Evolutionary conservation across 371 early-diverging fungal genomes (phyloP).

Genomic region (Circinella minor): DNA sequence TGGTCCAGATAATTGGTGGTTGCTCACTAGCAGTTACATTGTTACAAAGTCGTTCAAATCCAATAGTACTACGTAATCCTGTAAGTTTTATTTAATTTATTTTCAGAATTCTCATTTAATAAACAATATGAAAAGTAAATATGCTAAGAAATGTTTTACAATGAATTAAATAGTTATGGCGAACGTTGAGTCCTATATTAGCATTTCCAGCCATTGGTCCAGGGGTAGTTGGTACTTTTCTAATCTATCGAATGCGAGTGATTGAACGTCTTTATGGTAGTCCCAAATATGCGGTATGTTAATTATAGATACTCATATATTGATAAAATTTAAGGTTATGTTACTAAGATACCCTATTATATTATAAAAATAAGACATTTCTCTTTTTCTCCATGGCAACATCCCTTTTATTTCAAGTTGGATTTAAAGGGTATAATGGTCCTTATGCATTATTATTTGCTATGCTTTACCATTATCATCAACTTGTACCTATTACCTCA

Average conservation of each 20-base stretch:
- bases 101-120: neutral
- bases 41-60: conserved; percentile 31
- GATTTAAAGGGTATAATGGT: conserved; percentile 24
- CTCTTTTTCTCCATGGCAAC: conserved; percentile 52
- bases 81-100: neutral
- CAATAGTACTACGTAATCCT: conserved; percentile 6
- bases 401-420: conserved; percentile 59
- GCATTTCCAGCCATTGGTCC: conserved; percentile 62
- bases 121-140: neutral
- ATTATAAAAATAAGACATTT: conserved; percentile 50
- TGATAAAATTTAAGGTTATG: too few relatives aligned
- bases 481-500: conserved; percentile 62
- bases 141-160: neutral
- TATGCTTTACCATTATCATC: conserved; percentile 62
- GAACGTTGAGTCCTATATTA: conserved; percentile 56
- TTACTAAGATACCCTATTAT: too few relatives aligned
- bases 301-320: too few relatives aligned
- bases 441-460: conserved; percentile 66
- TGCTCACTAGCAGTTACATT: conserved; percentile 59
- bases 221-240: conserved; percentile 64
- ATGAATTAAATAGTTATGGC: conserved; percentile 50
- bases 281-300: conserved; percentile 65
- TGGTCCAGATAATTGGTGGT: conserved; percentile 61
- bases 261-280: conserved; percentile 77
- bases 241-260: conserved; percentile 70